Evolutionary conservation across 768 basidiomycete species (phyloP).

Genomic region (Tephrocybe sp.): DNA sequence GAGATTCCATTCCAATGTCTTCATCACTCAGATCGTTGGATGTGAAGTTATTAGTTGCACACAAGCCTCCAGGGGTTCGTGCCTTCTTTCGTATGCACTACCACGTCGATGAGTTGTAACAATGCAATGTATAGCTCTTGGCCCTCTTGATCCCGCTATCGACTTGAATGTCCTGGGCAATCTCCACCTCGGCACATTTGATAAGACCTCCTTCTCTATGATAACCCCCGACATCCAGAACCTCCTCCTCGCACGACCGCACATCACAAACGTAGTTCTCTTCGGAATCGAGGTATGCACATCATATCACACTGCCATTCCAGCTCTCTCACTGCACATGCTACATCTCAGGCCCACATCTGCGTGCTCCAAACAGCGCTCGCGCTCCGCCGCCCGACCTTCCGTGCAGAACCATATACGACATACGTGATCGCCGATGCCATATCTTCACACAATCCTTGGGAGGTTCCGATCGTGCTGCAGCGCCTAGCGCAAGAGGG

Average conservation of each 20-base stretch:
- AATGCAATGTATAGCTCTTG: conserved; percentile 55
- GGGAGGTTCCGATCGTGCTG: conserved; percentile 21
- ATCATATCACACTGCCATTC: conserved; percentile 27
- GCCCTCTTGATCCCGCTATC: conserved; percentile 65
- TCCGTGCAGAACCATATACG: conserved; percentile 18
- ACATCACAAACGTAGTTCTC: conserved; percentile 63
- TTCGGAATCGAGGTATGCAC: conserved; percentile 81
- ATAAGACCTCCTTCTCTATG: conserved; percentile 90
- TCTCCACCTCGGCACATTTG: conserved; percentile 59
- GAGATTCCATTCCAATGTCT: not conserved
- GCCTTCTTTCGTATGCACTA: not conserved
- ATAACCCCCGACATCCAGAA: conserved; percentile 61
- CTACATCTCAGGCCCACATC: conserved; percentile 37
- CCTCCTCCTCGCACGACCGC: conserved; percentile 46
- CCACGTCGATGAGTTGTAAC: not conserved
- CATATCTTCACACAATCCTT: conserved; percentile 20
- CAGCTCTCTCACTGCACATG: not conserved
- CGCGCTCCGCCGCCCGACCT: conserved; percentile 29
- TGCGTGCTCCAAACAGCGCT: conserved; percentile 71
- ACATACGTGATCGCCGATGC: conserved; percentile 22
- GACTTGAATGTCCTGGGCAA: conserved; percentile 51
- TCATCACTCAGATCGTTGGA: conserved; percentile 12
- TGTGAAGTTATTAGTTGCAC: conserved; percentile 22
- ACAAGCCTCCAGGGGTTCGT: conserved; percentile 17
- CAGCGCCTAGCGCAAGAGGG: conserved; percentile 21